Evolutionary conservation across 306 rosid species (phyloP), one percentile per base, ranked within the genome.

Genomic region (Lupinus albus): DNA sequence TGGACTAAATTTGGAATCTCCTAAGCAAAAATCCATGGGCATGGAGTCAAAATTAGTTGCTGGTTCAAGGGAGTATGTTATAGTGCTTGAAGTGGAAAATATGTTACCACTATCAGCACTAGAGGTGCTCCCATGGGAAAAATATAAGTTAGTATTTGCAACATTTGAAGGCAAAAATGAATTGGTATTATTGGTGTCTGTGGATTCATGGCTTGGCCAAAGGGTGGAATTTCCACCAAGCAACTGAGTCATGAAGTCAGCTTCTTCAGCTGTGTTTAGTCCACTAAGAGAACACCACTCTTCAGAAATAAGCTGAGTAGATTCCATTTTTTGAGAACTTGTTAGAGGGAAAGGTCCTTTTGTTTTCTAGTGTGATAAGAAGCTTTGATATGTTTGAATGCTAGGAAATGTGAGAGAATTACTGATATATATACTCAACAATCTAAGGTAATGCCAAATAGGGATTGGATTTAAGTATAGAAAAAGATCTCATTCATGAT

Each of bases 281-380:
- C 80, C 89, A 79, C 82, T 76, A 30, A 82, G 82, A 77, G 87
- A 84, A 17, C 83, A 78, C 95, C 90, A 90, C 68, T 86, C 86
- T 64, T 83, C 83, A 68, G 72, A 80, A 57, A 82, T 70, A 62
- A 74, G 69, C 45, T 84, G 85, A 50, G 25, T 7, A 71, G 81
- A 47, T 60, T 91, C 95, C 94, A 91, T 86, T 14, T 13, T 55
- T 21, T 57, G 10, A 9, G 21, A 42, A 64, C 7, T 32, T 25
- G 2, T 17, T 0, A 39, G 51, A 67, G 18, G 54, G n/a, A 21
- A 64, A 49, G 46, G 50, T 30, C 30, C 53, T 20, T 7, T 63
- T 61, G 45, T 42, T 5, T 39, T 69, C 12, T 11, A 25, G 30
- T 25, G 4, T 25, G 30, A 3, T 25, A 25, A 25, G 4, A 25